Percentiles rank a stretch among this genome's conserved stretches.
phyloP scores from a whole-genome alignment of 129 eudicot genomes.

The Chrysanthemum makinoi region DNA sequence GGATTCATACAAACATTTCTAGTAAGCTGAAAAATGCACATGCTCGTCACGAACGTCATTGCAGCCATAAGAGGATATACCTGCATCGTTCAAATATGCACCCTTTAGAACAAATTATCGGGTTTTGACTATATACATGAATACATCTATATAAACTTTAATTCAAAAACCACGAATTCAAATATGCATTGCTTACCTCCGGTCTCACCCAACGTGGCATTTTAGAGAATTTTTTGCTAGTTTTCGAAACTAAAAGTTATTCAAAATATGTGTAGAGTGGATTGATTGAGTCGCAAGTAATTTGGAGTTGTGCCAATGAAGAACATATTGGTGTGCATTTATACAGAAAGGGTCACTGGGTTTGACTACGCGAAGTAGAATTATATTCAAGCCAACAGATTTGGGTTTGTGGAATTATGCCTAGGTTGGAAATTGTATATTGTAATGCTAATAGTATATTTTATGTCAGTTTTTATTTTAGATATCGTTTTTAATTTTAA shows the following conservation, averaged over 20 bases:
- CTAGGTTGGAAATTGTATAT: not conserved
- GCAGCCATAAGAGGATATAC: slow-evolving; percentile 95
- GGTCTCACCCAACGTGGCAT: slow-evolving; percentile 94
- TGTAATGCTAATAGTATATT: not conserved
- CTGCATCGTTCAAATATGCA: slow-evolving; percentile 29
- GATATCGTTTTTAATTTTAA: not conserved
- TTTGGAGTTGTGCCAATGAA: slow-evolving; percentile 10
- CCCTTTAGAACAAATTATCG: not conserved
- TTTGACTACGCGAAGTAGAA: slow-evolving; percentile 30
- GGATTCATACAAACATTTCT: slow-evolving; percentile 75
- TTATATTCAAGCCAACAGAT: slow-evolving; percentile 24
- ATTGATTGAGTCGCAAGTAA: slow-evolving; percentile 9
- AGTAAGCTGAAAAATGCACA: slow-evolving; percentile 88
- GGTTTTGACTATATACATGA: too few species aligned
- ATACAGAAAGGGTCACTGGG: slow-evolving; percentile 25
- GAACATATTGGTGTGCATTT: slow-evolving; percentile 6
- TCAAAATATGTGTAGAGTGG: not conserved
- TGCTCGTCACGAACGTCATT: slow-evolving; percentile 75
- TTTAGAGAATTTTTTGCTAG: slow-evolving; percentile 2
- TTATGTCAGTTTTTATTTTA: not conserved
- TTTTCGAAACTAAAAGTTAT: not conserved
- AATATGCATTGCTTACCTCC: slow-evolving; percentile 47
- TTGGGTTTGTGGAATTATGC: slow-evolving; percentile 7
- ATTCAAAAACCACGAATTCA: too few species aligned
- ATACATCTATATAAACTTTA: too few species aligned